Evolutionary conservation across 257 asterid species (phyloP).

Genomic region (Solanum neorickii): DNA sequence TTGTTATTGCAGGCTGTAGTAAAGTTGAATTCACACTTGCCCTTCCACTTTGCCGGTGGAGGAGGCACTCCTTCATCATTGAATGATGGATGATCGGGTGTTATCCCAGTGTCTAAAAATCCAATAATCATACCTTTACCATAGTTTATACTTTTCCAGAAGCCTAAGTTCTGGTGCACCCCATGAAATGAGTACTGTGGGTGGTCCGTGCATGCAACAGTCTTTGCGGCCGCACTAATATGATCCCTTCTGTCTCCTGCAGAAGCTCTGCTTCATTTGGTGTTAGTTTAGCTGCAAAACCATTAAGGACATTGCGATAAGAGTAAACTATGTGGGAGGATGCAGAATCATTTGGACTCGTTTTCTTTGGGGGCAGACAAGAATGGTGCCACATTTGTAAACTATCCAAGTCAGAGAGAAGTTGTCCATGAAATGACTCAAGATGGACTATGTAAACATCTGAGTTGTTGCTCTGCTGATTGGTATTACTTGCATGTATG

Average conservation of each 20-base stretch:
- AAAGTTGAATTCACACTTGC: slow-evolving; percentile 6
- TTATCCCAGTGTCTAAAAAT: slow-evolving; percentile 16
- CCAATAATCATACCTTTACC: slow-evolving; percentile 23
- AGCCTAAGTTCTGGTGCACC: slow-evolving; percentile 1
- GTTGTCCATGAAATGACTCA: neutral
- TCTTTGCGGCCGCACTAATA: slow-evolving; percentile 3
- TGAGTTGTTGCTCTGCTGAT: neutral
- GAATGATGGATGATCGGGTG: slow-evolving; percentile 12
- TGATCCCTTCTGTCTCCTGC: slow-evolving; percentile 3
- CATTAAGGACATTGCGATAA: slow-evolving; percentile 7
- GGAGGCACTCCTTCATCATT: slow-evolving; percentile 5
- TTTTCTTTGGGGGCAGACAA: neutral
- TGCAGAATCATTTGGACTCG: neutral
- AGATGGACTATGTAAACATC: slow-evolving; percentile 21
- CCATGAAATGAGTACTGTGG: slow-evolving; percentile 1
- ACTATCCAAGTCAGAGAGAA: neutral
- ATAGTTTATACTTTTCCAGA: slow-evolving; percentile 6
- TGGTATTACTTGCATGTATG: neutral
- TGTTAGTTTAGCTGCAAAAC: slow-evolving; percentile 18
- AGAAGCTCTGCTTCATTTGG: neutral
- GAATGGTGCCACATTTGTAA: slow-evolving; percentile 14
- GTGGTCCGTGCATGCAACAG: neutral
- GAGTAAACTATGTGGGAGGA: slow-evolving; percentile 2
- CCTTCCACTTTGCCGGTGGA: slow-evolving; percentile 18
- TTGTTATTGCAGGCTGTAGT: slow-evolving; percentile 13